Evolutionary conservation across 1,284 basidiomycete species (phyloP), one percentile per base, ranked within the genome.

Genomic region (Malassezia arunalokei): DNA sequence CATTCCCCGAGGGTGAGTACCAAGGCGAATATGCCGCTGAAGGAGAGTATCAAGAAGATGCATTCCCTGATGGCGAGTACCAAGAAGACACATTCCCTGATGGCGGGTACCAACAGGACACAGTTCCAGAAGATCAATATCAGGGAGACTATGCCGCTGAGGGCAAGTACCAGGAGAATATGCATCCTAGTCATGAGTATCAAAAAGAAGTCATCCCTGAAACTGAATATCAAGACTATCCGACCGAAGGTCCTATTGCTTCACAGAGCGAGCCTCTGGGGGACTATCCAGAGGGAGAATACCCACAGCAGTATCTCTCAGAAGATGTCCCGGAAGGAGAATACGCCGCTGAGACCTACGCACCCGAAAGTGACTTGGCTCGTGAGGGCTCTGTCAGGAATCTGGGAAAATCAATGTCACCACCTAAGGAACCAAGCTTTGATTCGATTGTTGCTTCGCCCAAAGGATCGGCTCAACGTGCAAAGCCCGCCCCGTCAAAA

Each of bases 81-180:
- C 20, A 24, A 24, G 20, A 24, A 2, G 20, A 4, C 20, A 24
- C 20, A 24, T 24, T 24, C n/a, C 8, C 37, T 38, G 37, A 17
- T 14, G 37, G 20, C n/a, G 37, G 14, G 40, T 57, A 59, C 12
- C 37, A n/a, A 1, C 28, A 50, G 24, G 43, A 32, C 24, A 3
- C 12, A 8, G 33, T 43, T 24, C 8, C 31, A 20, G 15, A 42
- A 17, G 40, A 35, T 5, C 27, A 39, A 8, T 45, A 40, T 32
- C 12, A 43, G 15, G 35, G 44, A 11, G 49, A 20, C 27, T 8
- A 44, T 8, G 27, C 11, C 17, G 33, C 37, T 8, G 15, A 11
- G 40, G 5, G 8, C 7, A 32, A 45, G 7, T 37, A 37, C 24
- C 20, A 24, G 20, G 20, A 24, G 20, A 24, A 24, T 24, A 24